Evolutionary conservation across 768 basidiomycete genomes (phyloP).

Genomic region (Sporobolomyces pararoseus): DNA sequence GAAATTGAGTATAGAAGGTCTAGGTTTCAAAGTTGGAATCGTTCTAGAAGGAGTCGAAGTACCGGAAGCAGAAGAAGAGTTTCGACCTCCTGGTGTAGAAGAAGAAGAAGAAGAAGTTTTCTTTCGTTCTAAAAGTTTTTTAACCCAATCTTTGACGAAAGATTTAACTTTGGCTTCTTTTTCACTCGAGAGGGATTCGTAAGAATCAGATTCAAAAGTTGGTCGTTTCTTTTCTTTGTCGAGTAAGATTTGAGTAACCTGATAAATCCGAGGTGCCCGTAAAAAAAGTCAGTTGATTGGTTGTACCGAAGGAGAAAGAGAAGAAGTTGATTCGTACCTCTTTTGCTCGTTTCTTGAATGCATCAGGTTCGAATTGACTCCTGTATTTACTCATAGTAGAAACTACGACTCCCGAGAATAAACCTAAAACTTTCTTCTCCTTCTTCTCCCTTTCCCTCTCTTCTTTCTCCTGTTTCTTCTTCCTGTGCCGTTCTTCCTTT

Average conservation of each 20-base stretch:
- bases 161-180: conserved; percentile 85
- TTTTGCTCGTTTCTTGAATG: conserved; percentile 92
- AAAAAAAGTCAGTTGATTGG: background rate
- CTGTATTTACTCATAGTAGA: conserved; percentile 87
- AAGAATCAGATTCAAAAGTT: conserved; percentile 66
- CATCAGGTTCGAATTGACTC: conserved; percentile 64
- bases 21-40: too few species aligned
- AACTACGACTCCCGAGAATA: conserved; percentile 86
- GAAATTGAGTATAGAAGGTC: too few species aligned
- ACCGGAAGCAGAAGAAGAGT: background rate
- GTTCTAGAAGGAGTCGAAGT: too few species aligned
- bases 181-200: conserved; percentile 77
- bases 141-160: conserved; percentile 84
- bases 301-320: too few species aligned
- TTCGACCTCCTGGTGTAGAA: background rate
- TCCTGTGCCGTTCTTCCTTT: conserved; percentile 44
- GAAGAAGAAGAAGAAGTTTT: conserved; percentile 6
- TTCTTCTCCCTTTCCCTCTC: conserved; percentile 40
- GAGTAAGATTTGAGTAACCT: conserved; percentile 82
- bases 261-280: conserved; percentile 20
- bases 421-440: conserved; percentile 76
- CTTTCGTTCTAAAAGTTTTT: conserved; percentile 59
- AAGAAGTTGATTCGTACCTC: too few species aligned
- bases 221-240: conserved; percentile 92
- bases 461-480: conserved; percentile 56